Percentiles rank a stretch among this genome's conserved stretches.
phyloP scores from a whole-genome alignment of 495 filamentous ascomycete species.

The Talaromyces adpressus region DNA sequence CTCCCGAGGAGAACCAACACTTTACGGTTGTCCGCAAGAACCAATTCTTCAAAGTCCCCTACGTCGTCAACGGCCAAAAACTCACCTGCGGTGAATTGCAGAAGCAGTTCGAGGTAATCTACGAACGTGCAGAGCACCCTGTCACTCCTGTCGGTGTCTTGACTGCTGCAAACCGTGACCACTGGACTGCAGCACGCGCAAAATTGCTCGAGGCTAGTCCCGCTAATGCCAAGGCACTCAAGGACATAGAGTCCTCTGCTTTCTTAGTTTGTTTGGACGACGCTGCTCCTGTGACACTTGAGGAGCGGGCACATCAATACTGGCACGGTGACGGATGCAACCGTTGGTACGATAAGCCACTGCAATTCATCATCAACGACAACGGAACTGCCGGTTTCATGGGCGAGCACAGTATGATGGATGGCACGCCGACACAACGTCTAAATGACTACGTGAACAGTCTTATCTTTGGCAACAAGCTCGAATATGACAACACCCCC shows the following conservation, averaged over 20 bases:
- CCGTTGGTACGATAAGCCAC: slow-evolving; percentile 97
- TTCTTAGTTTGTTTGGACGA: slow-evolving; percentile 95
- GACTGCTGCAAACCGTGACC: slow-evolving; percentile 86
- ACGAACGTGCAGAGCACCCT: slow-evolving; percentile 64
- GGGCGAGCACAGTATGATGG: slow-evolving; percentile 99
- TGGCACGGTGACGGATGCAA: slow-evolving; percentile 97
- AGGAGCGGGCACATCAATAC: slow-evolving; percentile 93
- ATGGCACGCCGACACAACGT: slow-evolving; percentile 94
- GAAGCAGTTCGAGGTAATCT: slow-evolving; percentile 77
- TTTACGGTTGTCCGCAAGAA: slow-evolving; percentile 90
- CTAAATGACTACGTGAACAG: slow-evolving; percentile 90
- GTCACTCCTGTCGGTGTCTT: slow-evolving; percentile 73
- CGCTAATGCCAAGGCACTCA: slow-evolving; percentile 65
- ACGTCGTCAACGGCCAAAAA: slow-evolving; percentile 70
- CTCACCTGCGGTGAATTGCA: slow-evolving; percentile 85
- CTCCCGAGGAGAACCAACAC: slow-evolving; percentile 67
- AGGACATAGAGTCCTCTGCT: slow-evolving; percentile 81
- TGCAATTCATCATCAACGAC: slow-evolving; percentile 97
- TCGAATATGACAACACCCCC: slow-evolving; percentile 69
- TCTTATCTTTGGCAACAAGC: slow-evolving; percentile 83
- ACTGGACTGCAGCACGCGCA: slow-evolving; percentile 82
- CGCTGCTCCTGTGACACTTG: slow-evolving; percentile 82
- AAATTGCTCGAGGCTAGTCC: slow-evolving; percentile 66
- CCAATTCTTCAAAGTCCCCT: slow-evolving; percentile 83
- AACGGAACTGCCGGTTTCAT: slow-evolving; percentile 97